Base-by-base conservation (phyloP, 257 asterid species). In the Salvia miltiorrhiza region DNA sequence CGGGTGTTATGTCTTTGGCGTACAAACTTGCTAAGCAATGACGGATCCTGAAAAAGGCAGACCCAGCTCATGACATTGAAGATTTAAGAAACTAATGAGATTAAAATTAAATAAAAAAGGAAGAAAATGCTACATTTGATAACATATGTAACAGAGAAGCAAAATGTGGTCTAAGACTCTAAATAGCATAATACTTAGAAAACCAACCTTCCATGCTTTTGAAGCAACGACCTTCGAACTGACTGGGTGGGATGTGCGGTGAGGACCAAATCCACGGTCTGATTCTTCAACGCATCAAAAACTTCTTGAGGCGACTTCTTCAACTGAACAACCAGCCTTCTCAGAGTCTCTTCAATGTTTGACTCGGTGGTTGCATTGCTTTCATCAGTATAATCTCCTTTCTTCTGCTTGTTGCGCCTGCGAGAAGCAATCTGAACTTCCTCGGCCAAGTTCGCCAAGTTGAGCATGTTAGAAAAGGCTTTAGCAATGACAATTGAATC, bases 361-460 rank as follows among this genome's bases (percentile, higher is more conserved):
- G 90, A 85, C 64, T 85, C 90, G 76, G 90, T 85, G 60, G 90
- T 82, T 1, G 90, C 90, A 19, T 76, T 79, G 81, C 83, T 78
- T 71, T 85, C 90, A 26, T 85, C 90, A 7, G 90, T 82, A 21
- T 72, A 77, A 60, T 82, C 90, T 47, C 90, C 90, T 63, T 85
- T 84, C 11, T 81, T 85, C 77, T 63, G 53, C 55, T 82, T 85
- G 75, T 77, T 82, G 49, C 88, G 59, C 17, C 90, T 71, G 20
- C 90, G 78, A 35, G 79, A 53, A 11, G 88, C 84, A 69, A 80
- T 85, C 81, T 85, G 90, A 45, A 85, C 90, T 77, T 80, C 84
- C 84, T 85, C 90, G 26, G 90, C 90, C 84, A 85, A 76, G 81
- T 85, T 82, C 4, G 88, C 87, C 81, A 85, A 82, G 88, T 69